Evolutionary conservation across 768 basidiomycete genomes (phyloP).

Genomic region (Rhizopogon sp.): DNA sequence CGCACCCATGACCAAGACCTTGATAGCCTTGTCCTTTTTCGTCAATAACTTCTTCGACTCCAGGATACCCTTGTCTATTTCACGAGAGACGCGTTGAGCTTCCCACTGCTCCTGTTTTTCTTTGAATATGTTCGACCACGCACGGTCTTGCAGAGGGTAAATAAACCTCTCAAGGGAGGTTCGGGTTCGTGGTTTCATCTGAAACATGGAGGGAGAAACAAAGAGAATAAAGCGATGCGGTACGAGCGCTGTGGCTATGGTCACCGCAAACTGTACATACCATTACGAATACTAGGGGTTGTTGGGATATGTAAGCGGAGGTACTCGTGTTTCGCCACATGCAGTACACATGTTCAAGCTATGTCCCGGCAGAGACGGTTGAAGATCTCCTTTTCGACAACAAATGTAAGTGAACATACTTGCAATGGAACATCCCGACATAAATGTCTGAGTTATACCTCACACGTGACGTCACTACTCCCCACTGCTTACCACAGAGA

Average conservation of each 20-base stretch:
- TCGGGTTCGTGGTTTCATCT: background rate
- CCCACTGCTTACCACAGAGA: too few relatives aligned
- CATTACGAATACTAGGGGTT: too few relatives aligned
- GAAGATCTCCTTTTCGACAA: too few relatives aligned
- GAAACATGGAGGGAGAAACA: background rate
- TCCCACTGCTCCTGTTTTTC: conserved; percentile 13
- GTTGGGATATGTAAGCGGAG: too few relatives aligned
- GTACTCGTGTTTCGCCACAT: too few relatives aligned
- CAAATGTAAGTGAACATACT: too few relatives aligned
- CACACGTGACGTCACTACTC: too few relatives aligned
- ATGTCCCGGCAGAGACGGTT: too few relatives aligned
- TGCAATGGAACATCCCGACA: too few relatives aligned
- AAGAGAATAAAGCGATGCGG: background rate
- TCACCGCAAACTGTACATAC: too few relatives aligned
- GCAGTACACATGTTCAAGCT: too few relatives aligned
- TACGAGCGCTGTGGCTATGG: background rate
- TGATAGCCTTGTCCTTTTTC: conserved; percentile 23
- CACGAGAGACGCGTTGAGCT: conserved; percentile 14
- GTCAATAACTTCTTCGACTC: conserved; percentile 16
- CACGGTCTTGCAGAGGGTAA: conserved; percentile 5
- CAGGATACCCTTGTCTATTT: conserved; percentile 27
- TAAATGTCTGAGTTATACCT: too few relatives aligned
- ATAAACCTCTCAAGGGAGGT: background rate
- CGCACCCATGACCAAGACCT: conserved; percentile 22
- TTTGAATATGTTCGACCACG: conserved; percentile 14